These are phyloP conservation scores for Parasitella parasitica DNA, from an alignment of 371 early-diverging fungal species.

Conservation along the genomic window DNA sequence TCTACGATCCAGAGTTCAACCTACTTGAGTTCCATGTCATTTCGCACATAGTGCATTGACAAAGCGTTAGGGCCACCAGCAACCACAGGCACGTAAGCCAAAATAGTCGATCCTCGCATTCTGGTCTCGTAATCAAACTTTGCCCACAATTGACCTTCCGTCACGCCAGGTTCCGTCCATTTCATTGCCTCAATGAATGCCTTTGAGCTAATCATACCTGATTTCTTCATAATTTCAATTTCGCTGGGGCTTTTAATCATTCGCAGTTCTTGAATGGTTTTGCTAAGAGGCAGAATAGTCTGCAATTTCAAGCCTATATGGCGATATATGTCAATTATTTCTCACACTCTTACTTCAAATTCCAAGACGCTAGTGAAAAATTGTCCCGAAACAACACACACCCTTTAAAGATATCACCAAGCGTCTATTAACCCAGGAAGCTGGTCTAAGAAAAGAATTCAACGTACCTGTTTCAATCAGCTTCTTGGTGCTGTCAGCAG, in stretches of 20 bases:
- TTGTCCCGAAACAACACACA: constrained; percentile 4
- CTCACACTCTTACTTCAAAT: not conserved
- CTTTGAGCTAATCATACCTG: constrained; percentile 74
- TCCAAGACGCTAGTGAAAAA: not conserved
- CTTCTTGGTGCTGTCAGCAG: constrained; percentile 17
- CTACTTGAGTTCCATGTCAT: constrained; percentile 69
- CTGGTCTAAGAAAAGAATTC: constrained; percentile 2
- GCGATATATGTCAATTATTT: not conserved
- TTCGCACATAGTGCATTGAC: constrained; percentile 92
- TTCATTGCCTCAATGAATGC: constrained; percentile 78
- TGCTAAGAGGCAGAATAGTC: constrained; percentile 56
- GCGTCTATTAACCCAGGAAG: constrained; percentile 14
- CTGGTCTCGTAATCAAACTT: constrained; percentile 77
- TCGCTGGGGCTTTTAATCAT: constrained; percentile 79
- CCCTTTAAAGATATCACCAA: constrained; percentile 13
- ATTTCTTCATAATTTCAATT: constrained; percentile 75
- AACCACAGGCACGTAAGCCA: constrained; percentile 96
- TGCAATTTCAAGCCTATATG: constrained; percentile 31
- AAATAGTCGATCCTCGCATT: constrained; percentile 68
- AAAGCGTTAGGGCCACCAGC: constrained; percentile 91
- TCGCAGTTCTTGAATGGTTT: constrained; percentile 71
- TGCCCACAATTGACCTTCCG: constrained; percentile 80
- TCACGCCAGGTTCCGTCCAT: constrained; percentile 65
- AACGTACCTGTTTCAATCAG: constrained; percentile 43
- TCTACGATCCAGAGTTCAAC: not conserved